Evolutionary conservation across 495 filamentous ascomycete genomes (phyloP).

Genomic region (Melanomma pulvis-pyrius): DNA sequence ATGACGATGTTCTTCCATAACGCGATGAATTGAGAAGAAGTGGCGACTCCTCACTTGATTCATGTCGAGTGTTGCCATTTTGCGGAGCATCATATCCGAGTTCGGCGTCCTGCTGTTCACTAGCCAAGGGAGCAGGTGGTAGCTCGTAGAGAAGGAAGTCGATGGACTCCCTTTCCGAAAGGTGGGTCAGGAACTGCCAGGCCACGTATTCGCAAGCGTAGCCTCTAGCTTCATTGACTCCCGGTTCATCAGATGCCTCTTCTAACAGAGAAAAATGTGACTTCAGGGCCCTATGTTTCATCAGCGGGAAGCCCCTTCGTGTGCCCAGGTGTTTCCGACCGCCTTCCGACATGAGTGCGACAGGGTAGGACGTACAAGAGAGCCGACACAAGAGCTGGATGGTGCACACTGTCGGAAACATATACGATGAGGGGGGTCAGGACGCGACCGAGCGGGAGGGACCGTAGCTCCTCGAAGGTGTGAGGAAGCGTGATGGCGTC

Average conservation of each 20-base stretch:
- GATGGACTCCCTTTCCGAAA: conserved; percentile 79
- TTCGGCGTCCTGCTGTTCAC: conserved; percentile 6
- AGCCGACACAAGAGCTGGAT: conserved; percentile 75
- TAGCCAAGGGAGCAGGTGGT: conserved; percentile 44
- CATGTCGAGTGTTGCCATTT: neutral
- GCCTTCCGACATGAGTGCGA: neutral
- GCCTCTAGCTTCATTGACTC: conserved; percentile 74
- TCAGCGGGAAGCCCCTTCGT: neutral
- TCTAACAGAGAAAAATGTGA: conserved; percentile 59
- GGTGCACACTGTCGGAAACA: conserved; percentile 65
- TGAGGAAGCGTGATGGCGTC: conserved; percentile 66
- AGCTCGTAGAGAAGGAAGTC: conserved; percentile 85
- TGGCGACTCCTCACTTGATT: conserved; percentile 21
- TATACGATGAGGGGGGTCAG: conserved; percentile 68
- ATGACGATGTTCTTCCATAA: conserved; percentile 38
- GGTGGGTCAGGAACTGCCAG: conserved; percentile 79
- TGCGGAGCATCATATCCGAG: neutral
- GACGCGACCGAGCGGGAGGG: conserved; percentile 63
- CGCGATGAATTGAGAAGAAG: conserved; percentile 23
- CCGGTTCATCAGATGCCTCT: conserved; percentile 61
- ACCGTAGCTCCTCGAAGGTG: conserved; percentile 80
- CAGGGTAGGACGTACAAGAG: conserved; percentile 63
- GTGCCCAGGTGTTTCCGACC: neutral
- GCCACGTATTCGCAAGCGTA: conserved; percentile 90
- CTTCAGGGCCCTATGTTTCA: conserved; percentile 66